Evolutionary conservation across 2,329 filamentous ascomycete genomes (phyloP).

Genomic region (Camptophora hylomeconis): DNA sequence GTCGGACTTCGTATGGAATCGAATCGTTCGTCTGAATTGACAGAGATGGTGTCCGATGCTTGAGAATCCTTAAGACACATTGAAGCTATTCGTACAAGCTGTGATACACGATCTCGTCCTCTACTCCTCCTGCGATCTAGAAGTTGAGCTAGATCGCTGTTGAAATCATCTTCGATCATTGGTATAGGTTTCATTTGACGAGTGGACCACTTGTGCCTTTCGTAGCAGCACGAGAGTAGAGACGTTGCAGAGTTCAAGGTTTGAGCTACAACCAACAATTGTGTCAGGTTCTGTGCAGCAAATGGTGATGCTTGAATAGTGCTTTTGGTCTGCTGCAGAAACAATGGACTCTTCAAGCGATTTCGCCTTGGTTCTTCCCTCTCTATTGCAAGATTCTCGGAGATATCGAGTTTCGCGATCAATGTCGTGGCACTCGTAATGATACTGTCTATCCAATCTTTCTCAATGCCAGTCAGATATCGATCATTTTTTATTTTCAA

Average conservation of each 20-base stretch:
- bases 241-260: slow-evolving; percentile 1
- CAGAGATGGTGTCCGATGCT: too few relatives aligned
- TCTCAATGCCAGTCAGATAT: slow-evolving; percentile 1
- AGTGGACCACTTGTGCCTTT: slow-evolving; percentile 1
- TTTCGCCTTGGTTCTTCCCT: not conserved
- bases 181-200: too few relatives aligned
- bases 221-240: slow-evolving; percentile 2
- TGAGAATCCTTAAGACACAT: too few relatives aligned
- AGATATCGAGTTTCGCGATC: not conserved
- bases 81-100: too few relatives aligned
- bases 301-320: not conserved
- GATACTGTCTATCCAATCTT: slow-evolving; percentile 1
- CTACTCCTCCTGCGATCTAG: too few relatives aligned
- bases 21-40: too few relatives aligned
- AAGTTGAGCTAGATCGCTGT: too few relatives aligned
- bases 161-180: too few relatives aligned
- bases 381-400: not conserved
- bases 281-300: not conserved
- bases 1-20: too few relatives aligned
- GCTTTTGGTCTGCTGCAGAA: not conserved
- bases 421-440: slow-evolving; percentile 1
- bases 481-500: not conserved
- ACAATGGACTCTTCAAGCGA: not conserved
- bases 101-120: too few relatives aligned
- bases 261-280: not conserved